phyloP scores from a whole-genome alignment of 139 green algal species.

The Coccomyxa sp. region DNA sequence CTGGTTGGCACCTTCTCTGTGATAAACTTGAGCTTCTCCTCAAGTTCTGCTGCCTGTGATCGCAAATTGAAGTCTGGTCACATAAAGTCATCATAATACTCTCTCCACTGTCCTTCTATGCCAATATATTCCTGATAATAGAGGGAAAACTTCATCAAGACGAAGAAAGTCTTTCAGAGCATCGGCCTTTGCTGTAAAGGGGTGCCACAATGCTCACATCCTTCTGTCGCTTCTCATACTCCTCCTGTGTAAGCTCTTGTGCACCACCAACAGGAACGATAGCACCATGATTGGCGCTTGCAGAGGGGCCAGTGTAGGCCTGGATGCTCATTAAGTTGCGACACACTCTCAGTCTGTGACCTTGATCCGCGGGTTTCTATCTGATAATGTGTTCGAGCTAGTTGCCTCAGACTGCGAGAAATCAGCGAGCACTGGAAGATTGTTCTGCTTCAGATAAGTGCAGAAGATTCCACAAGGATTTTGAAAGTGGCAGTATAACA shows the following conservation, averaged over 20 bases:
- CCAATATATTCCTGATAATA: neutral
- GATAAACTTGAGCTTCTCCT: constrained; percentile 81
- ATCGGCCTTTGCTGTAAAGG: no score
- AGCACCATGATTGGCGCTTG: neutral
- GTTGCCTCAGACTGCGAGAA: no score
- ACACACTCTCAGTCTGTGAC: no score
- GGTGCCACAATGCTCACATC: constrained; percentile 15
- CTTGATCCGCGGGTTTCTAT: no score
- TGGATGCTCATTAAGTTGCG: constrained; percentile 7
- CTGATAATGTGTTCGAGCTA: no score
- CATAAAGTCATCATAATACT: neutral
- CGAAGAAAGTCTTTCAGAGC: neutral
- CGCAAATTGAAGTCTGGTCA: neutral
- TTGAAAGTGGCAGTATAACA: no score
- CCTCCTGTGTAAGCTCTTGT: constrained; percentile 22
- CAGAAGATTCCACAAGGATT: no score
- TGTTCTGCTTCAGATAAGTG: no score
- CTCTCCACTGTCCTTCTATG: neutral
- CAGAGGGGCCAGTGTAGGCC: neutral
- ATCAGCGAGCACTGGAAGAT: no score
- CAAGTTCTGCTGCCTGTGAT: constrained; percentile 68
- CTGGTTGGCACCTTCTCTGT: constrained; percentile 71
- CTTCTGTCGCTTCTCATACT: constrained; percentile 26
- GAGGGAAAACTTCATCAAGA: neutral
- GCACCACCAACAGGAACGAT: constrained; percentile 10